phyloP scores from a whole-genome alignment of 352 stramenopile genomes.

The Phytophthora agathidicida region DNA sequence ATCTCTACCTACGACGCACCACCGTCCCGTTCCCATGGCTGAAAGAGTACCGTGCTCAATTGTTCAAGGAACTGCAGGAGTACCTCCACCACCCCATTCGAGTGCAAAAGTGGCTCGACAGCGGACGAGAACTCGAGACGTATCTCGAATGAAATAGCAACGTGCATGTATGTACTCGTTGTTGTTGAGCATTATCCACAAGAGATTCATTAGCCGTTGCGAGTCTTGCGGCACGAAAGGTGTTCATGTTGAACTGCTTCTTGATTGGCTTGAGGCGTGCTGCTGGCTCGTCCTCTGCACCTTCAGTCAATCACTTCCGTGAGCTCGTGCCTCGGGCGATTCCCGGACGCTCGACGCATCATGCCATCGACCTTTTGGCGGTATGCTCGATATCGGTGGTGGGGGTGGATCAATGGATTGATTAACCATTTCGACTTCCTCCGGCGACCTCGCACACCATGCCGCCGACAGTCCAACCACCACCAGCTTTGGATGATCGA shows the following conservation, averaged over 20 bases:
- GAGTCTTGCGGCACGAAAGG: too few relatives aligned
- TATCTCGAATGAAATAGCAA: conserved; percentile 19
- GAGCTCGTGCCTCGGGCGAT: conserved; percentile 31
- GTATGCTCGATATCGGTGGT: conserved; percentile 19
- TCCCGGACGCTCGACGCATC: conserved; percentile 14
- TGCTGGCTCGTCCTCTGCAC: conserved; percentile 19
- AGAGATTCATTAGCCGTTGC: too few relatives aligned
- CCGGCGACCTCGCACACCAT: conserved; percentile 1
- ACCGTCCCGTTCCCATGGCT: conserved; percentile 25
- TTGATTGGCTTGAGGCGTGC: conserved; percentile 35
- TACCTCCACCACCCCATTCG: conserved; percentile 25
- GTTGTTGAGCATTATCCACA: too few relatives aligned
- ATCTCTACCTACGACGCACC: conserved; percentile 26
- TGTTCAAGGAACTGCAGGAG: conserved; percentile 30
- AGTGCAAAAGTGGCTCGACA: conserved; percentile 27
- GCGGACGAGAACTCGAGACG: conserved; percentile 22
- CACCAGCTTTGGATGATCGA: not conserved
- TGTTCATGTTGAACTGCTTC: conserved; percentile 18
- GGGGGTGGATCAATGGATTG: conserved; percentile 7
- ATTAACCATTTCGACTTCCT: conserved; percentile 19
- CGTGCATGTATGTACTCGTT: not conserved
- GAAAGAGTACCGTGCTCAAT: conserved; percentile 20
- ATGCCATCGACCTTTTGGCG: conserved; percentile 23
- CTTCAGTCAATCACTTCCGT: conserved; percentile 34
- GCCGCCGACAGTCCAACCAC: conserved; percentile 21